A percentile compares a stretch with the other conserved stretches of the same genome.
Evolutionary conservation across 2,329 filamentous ascomycete genomes (phyloP).

Genomic region (Amauroascus verrucosus): DNA sequence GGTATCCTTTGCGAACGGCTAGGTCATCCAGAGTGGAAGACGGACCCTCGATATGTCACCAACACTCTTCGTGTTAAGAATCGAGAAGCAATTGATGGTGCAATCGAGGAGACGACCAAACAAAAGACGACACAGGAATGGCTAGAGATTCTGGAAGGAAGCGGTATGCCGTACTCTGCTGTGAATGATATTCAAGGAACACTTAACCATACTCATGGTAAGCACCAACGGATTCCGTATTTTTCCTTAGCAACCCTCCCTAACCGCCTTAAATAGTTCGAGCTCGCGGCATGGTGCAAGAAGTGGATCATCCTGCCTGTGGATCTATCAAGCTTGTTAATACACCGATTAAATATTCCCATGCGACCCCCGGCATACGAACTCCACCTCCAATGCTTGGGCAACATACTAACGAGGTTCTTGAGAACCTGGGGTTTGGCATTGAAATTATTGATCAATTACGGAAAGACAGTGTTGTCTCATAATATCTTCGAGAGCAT

Average conservation of each 20-base stretch:
- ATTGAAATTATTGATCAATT: constrained; percentile 51
- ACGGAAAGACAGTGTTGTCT: constrained; percentile 57
- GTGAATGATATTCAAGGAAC: constrained; percentile 87
- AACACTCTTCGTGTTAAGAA: constrained; percentile 54
- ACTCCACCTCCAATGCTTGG: constrained; percentile 74
- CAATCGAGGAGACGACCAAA: constrained; percentile 66
- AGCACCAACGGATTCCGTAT: constrained; percentile 19
- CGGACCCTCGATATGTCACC: constrained; percentile 47
- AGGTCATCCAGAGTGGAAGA: constrained; percentile 49
- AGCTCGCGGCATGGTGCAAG: constrained; percentile 79
- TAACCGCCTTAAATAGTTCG: constrained; percentile 36
- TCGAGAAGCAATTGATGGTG: constrained; percentile 62
- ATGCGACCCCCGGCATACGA: constrained; percentile 64
- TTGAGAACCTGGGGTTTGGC: constrained; percentile 52
- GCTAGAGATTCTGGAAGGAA: constrained; percentile 78
- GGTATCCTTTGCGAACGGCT: constrained; percentile 50
- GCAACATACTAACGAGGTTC: constrained; percentile 72
- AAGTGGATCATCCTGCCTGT: constrained; percentile 72
- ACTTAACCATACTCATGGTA: constrained; percentile 73
- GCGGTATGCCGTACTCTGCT: constrained; percentile 85
- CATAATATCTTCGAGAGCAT: constrained; percentile 25
- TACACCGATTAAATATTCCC: constrained; percentile 87
- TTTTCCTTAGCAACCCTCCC: not conserved
- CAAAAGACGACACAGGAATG: constrained; percentile 78
- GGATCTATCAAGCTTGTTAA: constrained; percentile 85